phyloP scores from a whole-genome alignment of 2,329 filamentous ascomycete species.

The Pseudogymnoascus sp. region DNA sequence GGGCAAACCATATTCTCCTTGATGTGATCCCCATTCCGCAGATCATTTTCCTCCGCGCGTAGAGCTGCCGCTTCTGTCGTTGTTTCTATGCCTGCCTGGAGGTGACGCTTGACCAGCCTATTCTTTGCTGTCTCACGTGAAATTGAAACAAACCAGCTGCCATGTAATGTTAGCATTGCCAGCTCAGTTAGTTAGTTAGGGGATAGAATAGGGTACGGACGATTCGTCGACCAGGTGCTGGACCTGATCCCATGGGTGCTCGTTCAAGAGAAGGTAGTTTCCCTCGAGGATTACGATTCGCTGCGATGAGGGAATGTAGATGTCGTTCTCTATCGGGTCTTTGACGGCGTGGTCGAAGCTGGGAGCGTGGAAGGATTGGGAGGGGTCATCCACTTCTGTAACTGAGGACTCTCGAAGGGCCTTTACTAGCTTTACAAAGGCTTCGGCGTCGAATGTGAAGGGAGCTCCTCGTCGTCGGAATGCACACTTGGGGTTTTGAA shows the following conservation, averaged over 20 bases:
- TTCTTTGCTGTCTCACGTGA: conserved; percentile 19
- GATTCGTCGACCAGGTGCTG: conserved; percentile 40
- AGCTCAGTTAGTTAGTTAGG: neutral
- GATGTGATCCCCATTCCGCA: conserved; percentile 27
- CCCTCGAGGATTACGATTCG: conserved; percentile 45
- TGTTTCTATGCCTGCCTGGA: conserved; percentile 26
- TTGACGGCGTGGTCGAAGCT: conserved; percentile 45
- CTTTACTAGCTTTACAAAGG: conserved; percentile 21
- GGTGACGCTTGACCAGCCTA: conserved; percentile 23
- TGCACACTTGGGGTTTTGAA: conserved; percentile 22
- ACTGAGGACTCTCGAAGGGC: conserved; percentile 21
- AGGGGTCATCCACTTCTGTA: conserved; percentile 13
- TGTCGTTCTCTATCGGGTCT: conserved; percentile 40
- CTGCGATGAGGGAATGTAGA: conserved; percentile 34
- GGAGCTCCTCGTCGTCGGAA: conserved; percentile 27
- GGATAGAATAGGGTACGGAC: conserved; percentile 13
- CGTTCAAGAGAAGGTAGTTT: conserved; percentile 41
- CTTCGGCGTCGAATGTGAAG: conserved; percentile 28
- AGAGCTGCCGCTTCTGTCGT: conserved; percentile 20
- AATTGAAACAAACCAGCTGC: conserved; percentile 28
- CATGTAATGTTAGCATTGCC: neutral
- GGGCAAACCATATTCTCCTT: conserved; percentile 22
- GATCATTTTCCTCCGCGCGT: conserved; percentile 26
- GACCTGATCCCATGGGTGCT: conserved; percentile 38
- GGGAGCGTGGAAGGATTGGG: conserved; percentile 26